A percentile compares a stretch with the other conserved stretches of the same genome.
These are phyloP conservation scores for Xylariales sp. DNA, from an alignment of 2,329 filamentous ascomycete genomes.

Conservation along the genomic window DNA sequence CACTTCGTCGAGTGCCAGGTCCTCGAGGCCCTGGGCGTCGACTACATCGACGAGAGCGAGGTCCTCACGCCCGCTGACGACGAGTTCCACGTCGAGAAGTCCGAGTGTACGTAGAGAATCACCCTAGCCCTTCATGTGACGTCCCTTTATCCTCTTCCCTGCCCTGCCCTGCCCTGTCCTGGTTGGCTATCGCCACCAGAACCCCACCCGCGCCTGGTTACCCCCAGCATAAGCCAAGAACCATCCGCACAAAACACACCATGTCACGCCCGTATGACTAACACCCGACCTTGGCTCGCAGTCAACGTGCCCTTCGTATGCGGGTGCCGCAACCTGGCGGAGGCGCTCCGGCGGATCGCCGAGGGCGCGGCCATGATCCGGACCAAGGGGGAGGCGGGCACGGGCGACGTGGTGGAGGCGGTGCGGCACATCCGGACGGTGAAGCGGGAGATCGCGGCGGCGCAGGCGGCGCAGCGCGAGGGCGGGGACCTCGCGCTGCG, in stretches of 20 bases:
- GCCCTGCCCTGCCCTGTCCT: too few species aligned
- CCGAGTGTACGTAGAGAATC: slow-evolving; percentile 58
- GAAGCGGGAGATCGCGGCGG: slow-evolving; percentile 81
- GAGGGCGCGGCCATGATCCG: slow-evolving; percentile 99
- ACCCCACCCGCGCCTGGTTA: background rate
- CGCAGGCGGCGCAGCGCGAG: slow-evolving; percentile 76
- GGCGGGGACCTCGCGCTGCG: slow-evolving; percentile 67
- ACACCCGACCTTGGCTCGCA: slow-evolving; percentile 5
- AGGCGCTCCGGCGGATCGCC: slow-evolving; percentile 88
- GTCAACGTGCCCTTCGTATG: slow-evolving; percentile 91
- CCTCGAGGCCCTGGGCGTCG: slow-evolving; percentile 91
- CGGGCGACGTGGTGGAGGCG: slow-evolving; percentile 95
- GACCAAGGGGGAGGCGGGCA: slow-evolving; percentile 97
- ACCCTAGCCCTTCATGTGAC: background rate
- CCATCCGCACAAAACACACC: background rate
- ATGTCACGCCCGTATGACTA: background rate
- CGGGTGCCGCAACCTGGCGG: slow-evolving; percentile 92
- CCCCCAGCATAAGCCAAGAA: background rate
- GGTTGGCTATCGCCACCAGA: background rate
- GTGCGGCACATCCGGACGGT: slow-evolving; percentile 96
- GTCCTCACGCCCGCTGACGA: slow-evolving; percentile 95
- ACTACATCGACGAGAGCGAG: slow-evolving; percentile 99
- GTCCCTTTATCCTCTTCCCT: background rate
- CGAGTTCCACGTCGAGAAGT: slow-evolving; percentile 91
- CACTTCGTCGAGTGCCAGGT: slow-evolving; percentile 99